Evolutionary conservation across 495 filamentous ascomycete genomes (phyloP).

Genomic region (Xylaria flabelliformis): DNA sequence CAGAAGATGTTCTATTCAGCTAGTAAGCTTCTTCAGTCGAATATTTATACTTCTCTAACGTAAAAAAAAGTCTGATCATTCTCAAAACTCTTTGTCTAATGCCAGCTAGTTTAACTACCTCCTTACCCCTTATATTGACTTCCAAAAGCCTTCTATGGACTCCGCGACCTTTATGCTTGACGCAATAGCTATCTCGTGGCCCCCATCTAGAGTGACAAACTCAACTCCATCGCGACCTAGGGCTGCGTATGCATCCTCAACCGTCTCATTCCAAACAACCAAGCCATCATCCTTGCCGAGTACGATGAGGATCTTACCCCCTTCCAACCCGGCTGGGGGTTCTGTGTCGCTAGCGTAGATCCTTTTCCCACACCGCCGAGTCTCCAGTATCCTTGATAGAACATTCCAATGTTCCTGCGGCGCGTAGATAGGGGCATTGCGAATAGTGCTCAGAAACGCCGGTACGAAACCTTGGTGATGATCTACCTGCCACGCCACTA

Average conservation of each 20-base stretch:
- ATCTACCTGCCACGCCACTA: constrained; percentile 60
- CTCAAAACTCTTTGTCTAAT: not conserved
- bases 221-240: constrained; percentile 55
- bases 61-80: not conserved
- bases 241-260: constrained; percentile 51
- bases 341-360: constrained; percentile 16
- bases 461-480: constrained; percentile 60
- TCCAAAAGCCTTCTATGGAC: constrained; percentile 51
- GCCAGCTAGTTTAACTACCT: not conserved
- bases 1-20: not conserved
- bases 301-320: constrained; percentile 59
- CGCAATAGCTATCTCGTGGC: constrained; percentile 59
- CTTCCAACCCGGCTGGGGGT: constrained; percentile 44
- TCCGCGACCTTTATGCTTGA: constrained; percentile 46
- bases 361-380: constrained; percentile 41
- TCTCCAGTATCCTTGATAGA: constrained; percentile 58
- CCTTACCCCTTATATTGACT: not conserved
- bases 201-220: constrained; percentile 52
- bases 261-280: constrained; percentile 58
- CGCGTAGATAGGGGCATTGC: constrained; percentile 55
- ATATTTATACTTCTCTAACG: no score
- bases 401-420: constrained; percentile 62
- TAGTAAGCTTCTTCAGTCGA: no score
- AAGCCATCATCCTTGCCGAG: constrained; percentile 62
- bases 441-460: constrained; percentile 58